Conservation (phyloP, 179 eudicot genomes). For the Sideroxylon spinosum region DNA sequence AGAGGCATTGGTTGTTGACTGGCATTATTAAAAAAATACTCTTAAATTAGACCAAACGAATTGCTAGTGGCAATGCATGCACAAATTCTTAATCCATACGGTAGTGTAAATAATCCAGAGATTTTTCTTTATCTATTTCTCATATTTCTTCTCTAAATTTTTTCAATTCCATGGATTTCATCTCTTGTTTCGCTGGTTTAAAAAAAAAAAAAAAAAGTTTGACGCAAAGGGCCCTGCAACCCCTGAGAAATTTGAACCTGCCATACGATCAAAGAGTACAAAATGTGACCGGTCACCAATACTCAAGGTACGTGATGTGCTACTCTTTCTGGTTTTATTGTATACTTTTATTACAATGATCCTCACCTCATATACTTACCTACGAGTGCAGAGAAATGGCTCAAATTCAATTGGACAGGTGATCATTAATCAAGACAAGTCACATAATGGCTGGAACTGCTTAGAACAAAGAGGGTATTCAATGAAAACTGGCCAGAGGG, state of each 20-base stretch:
- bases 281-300: slow-evolving; percentile 39
- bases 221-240: slow-evolving; percentile 66
- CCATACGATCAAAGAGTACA: slow-evolving; percentile 31
- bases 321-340: neutral
- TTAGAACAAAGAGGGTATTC: slow-evolving; percentile 22
- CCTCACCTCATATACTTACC: too few relatives aligned
- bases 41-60: neutral
- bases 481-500: slow-evolving; percentile 24
- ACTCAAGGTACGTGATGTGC: slow-evolving; percentile 42
- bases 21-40: neutral
- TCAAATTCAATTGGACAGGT: slow-evolving; percentile 36
- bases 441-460: slow-evolving; percentile 1
- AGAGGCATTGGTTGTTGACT: neutral
- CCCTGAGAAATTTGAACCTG: slow-evolving; percentile 72
- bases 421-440: slow-evolving; percentile 11
- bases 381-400: slow-evolving; percentile 43
- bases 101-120: neutral
- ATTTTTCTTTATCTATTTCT: neutral
- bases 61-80: neutral
- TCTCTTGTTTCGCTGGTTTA: neutral
- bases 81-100: neutral
- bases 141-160: neutral
- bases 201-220: neutral
- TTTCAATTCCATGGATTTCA: neutral
- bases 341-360: neutral